Evolutionary conservation across 1,284 basidiomycete species (phyloP), one percentile per base, ranked within the genome.

Genomic region (Calocybe gambosa): DNA sequence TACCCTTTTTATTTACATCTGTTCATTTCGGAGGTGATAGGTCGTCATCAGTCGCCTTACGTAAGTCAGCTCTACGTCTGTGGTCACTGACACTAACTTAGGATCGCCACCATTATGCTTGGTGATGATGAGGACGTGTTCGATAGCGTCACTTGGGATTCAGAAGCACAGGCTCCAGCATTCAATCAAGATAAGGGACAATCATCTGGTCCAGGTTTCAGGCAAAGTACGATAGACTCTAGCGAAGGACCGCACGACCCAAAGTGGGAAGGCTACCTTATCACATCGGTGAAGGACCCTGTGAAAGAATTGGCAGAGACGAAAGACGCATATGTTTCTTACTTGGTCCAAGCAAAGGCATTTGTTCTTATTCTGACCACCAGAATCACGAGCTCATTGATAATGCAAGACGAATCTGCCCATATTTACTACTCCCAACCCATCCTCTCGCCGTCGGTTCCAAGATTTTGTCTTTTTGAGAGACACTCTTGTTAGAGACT

Each of bases 391-490:
- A 50, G 29, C 38, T 42, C 35, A 45, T 35, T 34, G 31, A 12
- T 47, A 39, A 43, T 19, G 29, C 12, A 60, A 93, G 89, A 93
- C 89, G 21, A 89, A 84, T 57, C 75, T 87, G 16, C 76, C 79
- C 20, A 89, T 82, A 69, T 98, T 89, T 74, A 80, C 85, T 20
- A 77, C 82, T 36, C 70, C 73, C 3, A 85, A 71, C 50, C 85
- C 88, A 2, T 82, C 84, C 5, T 73, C 88, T 12, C 80, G 95
- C 45, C 77, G 95, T 50, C 80, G 95, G 20, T 99, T 96, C 69
- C 91, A 95, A 60, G 96, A 99, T 68, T 99, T 99, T 66, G 88
- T 90, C 29, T 99, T 99, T 63, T 71, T 99, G 29, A 75, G 89
- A 51, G 85, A 96, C 42, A 82, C 96, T 58, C 80, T 99, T 26